Evolutionary conservation across 192 early-diverging fungal species (phyloP).

Genomic region (Endogone sp.): DNA sequence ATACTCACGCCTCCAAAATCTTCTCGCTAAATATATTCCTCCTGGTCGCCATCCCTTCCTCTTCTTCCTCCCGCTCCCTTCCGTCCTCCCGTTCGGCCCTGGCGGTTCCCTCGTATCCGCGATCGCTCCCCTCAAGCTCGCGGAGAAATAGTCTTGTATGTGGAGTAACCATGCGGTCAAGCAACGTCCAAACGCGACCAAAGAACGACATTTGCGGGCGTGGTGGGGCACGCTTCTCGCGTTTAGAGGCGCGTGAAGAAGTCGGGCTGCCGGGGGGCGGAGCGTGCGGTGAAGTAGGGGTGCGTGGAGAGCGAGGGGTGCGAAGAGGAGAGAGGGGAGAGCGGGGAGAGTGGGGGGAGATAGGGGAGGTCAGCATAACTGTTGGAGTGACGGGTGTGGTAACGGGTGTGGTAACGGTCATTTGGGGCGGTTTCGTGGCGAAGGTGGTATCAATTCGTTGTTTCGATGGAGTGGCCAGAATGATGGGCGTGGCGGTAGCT

Average conservation of each 20-base stretch:
- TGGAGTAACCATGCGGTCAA: not conserved
- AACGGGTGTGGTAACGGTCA: too few species aligned
- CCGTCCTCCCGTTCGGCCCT: not conserved
- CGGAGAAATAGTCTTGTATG: not conserved
- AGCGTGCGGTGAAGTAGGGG: too few species aligned
- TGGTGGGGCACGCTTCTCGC: not conserved
- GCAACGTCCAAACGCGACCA: not conserved
- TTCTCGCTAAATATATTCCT: not conserved
- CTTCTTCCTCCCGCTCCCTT: not conserved
- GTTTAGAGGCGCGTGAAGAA: not conserved
- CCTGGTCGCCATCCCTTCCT: not conserved
- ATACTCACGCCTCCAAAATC: not conserved
- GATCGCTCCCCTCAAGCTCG: not conserved
- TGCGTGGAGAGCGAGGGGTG: too few species aligned
- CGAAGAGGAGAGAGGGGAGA: too few species aligned
- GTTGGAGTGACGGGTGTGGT: too few species aligned
- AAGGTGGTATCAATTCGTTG: too few species aligned
- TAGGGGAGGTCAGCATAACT: too few species aligned
- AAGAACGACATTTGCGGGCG: not conserved
- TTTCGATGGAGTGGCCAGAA: too few species aligned
- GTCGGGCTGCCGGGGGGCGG: not conserved
- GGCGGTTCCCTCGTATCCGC: not conserved
- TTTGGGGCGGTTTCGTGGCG: too few species aligned
- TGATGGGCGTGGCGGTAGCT: too few species aligned
- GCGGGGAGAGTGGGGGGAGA: too few species aligned